phyloP scores from a whole-genome alignment of 257 asterid genomes.

The Echites panduratus region DNA sequence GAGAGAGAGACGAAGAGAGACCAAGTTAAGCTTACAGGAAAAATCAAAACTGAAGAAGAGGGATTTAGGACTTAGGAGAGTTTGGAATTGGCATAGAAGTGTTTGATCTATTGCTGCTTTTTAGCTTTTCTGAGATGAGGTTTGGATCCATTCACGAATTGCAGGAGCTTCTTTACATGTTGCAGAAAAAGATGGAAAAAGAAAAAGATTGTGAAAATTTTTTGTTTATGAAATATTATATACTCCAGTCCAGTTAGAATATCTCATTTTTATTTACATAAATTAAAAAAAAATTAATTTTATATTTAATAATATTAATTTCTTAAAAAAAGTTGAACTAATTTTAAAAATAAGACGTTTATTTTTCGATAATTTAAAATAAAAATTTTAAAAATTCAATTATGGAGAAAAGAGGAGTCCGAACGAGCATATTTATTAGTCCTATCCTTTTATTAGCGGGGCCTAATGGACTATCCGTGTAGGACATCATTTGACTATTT shows the following conservation, averaged over 20 bases:
- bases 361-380: no score
- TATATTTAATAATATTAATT: no score
- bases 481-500: background rate
- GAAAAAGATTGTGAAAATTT: constrained; percentile 26
- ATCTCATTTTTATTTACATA: no score
- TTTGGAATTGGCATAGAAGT: background rate
- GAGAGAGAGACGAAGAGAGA: background rate
- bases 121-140: background rate
- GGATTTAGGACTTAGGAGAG: background rate
- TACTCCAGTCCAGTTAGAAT: no score
- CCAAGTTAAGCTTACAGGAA: constrained; percentile 4
- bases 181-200: constrained; percentile 10
- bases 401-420: no score
- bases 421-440: no score
- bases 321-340: no score
- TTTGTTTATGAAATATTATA: background rate
- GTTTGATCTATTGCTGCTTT: background rate
- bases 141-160: background rate
- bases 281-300: no score
- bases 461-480: background rate
- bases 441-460: background rate
- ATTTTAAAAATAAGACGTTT: no score
- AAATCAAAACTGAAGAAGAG: constrained; percentile 2
- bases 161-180: background rate
- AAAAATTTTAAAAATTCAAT: no score